Evolutionary conservation across 1,284 basidiomycete genomes (phyloP).

Genomic region (Trichosporon sp.): DNA sequence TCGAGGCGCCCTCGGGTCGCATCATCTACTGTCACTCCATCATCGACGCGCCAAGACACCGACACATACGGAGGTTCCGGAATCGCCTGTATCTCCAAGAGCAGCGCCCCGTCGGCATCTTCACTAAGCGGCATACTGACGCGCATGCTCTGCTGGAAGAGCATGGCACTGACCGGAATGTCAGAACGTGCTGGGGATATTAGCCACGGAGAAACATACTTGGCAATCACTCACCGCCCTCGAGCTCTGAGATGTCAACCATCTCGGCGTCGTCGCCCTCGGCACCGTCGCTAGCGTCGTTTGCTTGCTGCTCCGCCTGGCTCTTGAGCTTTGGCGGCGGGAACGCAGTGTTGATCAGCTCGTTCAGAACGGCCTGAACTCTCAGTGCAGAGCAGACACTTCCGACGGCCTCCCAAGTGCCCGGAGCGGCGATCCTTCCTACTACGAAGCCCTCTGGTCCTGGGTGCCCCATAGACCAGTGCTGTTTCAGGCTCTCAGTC

Average conservation of each 20-base stretch:
- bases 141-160: conserved; percentile 23
- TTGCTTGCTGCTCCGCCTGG: not conserved
- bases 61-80: conserved; percentile 21
- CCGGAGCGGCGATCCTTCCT: conserved; percentile 39
- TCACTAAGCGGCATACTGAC: conserved; percentile 14
- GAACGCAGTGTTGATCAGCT: conserved; percentile 32
- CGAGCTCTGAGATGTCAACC: conserved; percentile 24
- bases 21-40: not conserved
- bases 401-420: conserved; percentile 26
- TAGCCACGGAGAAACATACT: not conserved
- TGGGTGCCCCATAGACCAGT: conserved; percentile 45
- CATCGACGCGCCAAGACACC: conserved; percentile 20
- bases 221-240: conserved; percentile 18
- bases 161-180: conserved; percentile 26
- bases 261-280: conserved; percentile 24
- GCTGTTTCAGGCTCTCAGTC: conserved; percentile 34
- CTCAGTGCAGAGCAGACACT: conserved; percentile 35
- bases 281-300: not conserved
- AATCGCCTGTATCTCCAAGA: conserved; percentile 21
- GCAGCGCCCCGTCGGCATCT: conserved; percentile 10
- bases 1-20: conserved; percentile 11
- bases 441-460: conserved; percentile 48
- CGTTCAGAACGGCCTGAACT: conserved; percentile 42
- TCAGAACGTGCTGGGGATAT: conserved; percentile 22
- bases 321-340: not conserved